Percentiles rank a stretch among this genome's conserved stretches.
Evolutionary conservation across 352 stramenopile species (phyloP).

Genomic region (Pythium diclinum): DNA sequence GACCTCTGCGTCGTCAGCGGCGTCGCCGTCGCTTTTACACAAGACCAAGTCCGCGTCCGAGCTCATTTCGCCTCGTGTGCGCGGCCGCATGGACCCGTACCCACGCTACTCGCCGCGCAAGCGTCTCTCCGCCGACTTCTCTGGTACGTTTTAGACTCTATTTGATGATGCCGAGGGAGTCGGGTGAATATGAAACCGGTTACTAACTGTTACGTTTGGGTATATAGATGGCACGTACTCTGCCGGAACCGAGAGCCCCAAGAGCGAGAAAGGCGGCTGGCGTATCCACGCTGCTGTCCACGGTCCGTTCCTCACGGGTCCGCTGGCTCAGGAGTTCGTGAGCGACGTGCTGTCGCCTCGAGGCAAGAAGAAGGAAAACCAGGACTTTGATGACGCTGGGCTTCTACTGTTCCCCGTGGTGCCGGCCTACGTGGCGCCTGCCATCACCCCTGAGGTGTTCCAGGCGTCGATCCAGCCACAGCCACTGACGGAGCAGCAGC

Average conservation of each 20-base stretch:
- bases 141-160: constrained; percentile 9
- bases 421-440: constrained; percentile 27
- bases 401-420: constrained; percentile 36
- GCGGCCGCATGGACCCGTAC: constrained; percentile 23
- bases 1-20: constrained; percentile 14
- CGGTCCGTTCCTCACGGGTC: constrained; percentile 40
- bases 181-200: background rate
- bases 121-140: constrained; percentile 27
- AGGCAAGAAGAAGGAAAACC: constrained; percentile 24
- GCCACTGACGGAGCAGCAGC: constrained; percentile 5
- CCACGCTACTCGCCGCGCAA: constrained; percentile 26
- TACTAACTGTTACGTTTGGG: background rate
- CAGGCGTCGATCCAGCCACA: constrained; percentile 22
- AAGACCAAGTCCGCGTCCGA: constrained; percentile 13
- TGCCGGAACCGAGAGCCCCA: constrained; percentile 32
- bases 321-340: constrained; percentile 33
- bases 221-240: constrained; percentile 36
- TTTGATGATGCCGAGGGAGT: too few relatives aligned
- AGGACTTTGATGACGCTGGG: constrained; percentile 33
- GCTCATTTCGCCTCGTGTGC: constrained; percentile 19
- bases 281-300: constrained; percentile 30
- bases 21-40: constrained; percentile 12
- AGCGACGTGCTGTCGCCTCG: constrained; percentile 34
- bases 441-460: constrained; percentile 22
- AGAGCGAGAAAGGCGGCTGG: constrained; percentile 31